Evolutionary conservation across 1,284 basidiomycete genomes (phyloP).

Genomic region (Pascua sp.): DNA sequence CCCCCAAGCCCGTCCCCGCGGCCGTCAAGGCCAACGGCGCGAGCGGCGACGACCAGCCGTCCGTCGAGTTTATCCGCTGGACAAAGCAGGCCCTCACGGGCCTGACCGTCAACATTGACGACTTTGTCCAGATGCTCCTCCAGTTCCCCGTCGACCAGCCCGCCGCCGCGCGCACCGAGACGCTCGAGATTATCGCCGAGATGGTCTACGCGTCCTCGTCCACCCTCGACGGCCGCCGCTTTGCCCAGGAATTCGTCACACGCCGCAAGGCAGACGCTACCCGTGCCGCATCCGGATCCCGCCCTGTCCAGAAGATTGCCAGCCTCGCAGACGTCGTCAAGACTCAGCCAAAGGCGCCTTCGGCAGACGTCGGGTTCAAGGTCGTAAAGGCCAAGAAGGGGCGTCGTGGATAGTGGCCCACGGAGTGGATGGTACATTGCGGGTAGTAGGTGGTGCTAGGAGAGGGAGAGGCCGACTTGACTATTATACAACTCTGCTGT

Average conservation of each 20-base stretch:
- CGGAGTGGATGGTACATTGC: neutral
- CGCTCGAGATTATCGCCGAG: constrained; percentile 85
- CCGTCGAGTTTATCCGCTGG: constrained; percentile 88
- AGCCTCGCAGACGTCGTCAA: constrained; percentile 64
- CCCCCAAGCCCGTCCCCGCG: constrained; percentile 13
- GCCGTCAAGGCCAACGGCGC: constrained; percentile 21
- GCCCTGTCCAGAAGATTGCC: constrained; percentile 14
- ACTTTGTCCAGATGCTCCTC: constrained; percentile 85
- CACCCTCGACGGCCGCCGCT: constrained; percentile 89
- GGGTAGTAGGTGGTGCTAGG: too few relatives aligned
- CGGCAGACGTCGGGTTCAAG: constrained; percentile 81
- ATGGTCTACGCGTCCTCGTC: constrained; percentile 89
- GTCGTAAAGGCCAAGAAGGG: constrained; percentile 91
- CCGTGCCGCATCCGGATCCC: constrained; percentile 13
- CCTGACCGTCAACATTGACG: constrained; percentile 60
- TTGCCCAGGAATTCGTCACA: constrained; percentile 83
- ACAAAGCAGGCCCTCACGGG: constrained; percentile 82
- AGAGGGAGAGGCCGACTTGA: neutral
- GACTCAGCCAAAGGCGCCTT: constrained; percentile 69
- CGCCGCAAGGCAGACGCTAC: constrained; percentile 75
- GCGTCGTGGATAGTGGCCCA: constrained; percentile 17
- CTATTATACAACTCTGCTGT: neutral
- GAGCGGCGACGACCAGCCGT: constrained; percentile 61
- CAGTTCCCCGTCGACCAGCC: constrained; percentile 87
- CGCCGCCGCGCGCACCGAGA: constrained; percentile 54